Evolutionary conservation across 345 rosid species (phyloP).

Genomic region (Syzygium aqueum): DNA sequence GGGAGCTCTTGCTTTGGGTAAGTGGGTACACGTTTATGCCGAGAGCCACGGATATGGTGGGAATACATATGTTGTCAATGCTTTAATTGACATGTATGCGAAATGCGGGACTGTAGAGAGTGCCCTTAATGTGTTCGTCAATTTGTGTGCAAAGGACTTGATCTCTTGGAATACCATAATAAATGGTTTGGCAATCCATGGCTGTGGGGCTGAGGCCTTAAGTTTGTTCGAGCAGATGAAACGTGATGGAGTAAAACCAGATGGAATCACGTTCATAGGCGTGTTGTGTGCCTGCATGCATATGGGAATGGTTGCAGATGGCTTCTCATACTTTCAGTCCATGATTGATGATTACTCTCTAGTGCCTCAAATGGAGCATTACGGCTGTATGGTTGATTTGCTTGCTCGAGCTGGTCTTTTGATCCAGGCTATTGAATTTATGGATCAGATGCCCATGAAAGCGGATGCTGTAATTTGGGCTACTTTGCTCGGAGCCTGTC

Average conservation of each 20-base stretch:
- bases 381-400: conserved; percentile 79
- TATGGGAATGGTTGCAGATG: conserved; percentile 66
- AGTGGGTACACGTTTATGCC: conserved; percentile 59
- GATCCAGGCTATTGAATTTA: conserved; percentile 60
- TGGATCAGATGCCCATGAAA: conserved; percentile 50
- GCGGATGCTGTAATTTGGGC: conserved; percentile 88
- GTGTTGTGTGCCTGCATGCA: conserved; percentile 68
- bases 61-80: conserved; percentile 57
- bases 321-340: conserved; percentile 51
- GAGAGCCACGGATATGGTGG: conserved; percentile 40
- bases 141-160: conserved; percentile 53
- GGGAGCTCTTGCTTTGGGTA: conserved; percentile 74
- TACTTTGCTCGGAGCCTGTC: conserved; percentile 65
- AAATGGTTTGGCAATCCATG: conserved; percentile 64
- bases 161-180: conserved; percentile 78
- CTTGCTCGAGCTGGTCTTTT: conserved; percentile 70
- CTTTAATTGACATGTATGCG: conserved; percentile 78
- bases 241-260: conserved; percentile 39
- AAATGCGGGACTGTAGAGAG: conserved; percentile 59
- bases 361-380: conserved; percentile 72
- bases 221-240: conserved; percentile 52
- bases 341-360: conserved; percentile 54
- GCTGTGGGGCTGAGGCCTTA: conserved; percentile 57
- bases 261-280: conserved; percentile 65
- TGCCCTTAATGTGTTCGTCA: conserved; percentile 47